Evolutionary conservation across 2,329 filamentous ascomycete species (phyloP), one percentile per base, ranked within the genome.

Genomic region (Berkeleyomyces rouxiae): DNA sequence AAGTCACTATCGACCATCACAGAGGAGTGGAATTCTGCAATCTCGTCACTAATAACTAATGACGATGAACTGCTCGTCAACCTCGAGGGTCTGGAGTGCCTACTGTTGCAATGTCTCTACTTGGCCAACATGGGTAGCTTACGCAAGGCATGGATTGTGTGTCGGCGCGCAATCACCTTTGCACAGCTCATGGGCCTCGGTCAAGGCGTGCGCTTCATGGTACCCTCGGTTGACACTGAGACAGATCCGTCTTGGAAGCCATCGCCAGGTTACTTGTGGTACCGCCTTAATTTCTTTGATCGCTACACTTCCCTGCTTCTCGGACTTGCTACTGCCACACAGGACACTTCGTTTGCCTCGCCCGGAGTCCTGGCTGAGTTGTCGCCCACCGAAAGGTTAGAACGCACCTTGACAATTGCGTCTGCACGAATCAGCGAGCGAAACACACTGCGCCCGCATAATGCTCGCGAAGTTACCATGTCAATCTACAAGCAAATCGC

Each of bases 91-190:
- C 68, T 83, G 0, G 77, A 82, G 68, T 77, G 77, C 59, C 70
- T 83, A 0, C 67, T 77, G 31, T 68, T 83, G 0, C 72, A 79
- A 44, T 72, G 74, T 16, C 69, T 78, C 61, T 80, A 77, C 66
- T 77, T 81, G 61, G 72, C 74, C 44, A 81, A 82, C 63, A 74
- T 73, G 0, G 81, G 81, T 0, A 80, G 80, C 53, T 70, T 82
- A 1, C 76, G 79, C 31, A 78, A 78, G 53, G 73, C 79, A 2
- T 84, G 80, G 80, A 69, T 83, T 31, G 74, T 72, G 5, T 74
- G 74, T 31, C 76, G 80, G 0, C 73, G 78, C 4, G 77, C 78
- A 3, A 69, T 82, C 42, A 75, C 73, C 55, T 71, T 82, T 43
- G 78, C 75, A 0, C 79, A 81, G 67, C 74, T 79, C 39, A 76